Evolutionary conservation across 352 stramenopile species (phyloP).

Genomic region (Pythium sukuiense): DNA sequence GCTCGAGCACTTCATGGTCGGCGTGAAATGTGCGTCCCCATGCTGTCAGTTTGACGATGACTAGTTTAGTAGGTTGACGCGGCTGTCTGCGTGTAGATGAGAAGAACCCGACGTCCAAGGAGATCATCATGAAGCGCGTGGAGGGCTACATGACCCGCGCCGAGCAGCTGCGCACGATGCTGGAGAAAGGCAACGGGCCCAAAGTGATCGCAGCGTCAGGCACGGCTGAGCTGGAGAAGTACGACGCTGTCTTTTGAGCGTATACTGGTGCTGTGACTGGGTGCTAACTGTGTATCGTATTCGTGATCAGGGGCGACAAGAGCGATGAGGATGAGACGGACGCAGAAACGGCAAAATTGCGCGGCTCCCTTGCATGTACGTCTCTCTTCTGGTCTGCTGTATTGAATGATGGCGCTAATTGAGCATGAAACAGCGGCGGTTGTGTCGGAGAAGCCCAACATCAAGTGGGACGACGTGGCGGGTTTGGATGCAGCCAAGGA

Average conservation of each 20-base stretch:
- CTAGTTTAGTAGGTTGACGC: not conserved
- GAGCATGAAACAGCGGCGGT: conserved; percentile 58
- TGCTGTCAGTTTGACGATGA: too few species aligned
- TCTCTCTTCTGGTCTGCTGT: not conserved
- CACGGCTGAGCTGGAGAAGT: conserved; percentile 78
- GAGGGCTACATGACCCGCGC: conserved; percentile 90
- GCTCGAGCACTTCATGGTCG: conserved; percentile 89
- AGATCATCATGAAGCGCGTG: conserved; percentile 91
- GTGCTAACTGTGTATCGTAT: not conserved
- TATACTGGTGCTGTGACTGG: not conserved
- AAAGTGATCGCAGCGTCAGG: conserved; percentile 58
- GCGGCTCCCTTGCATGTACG: conserved; percentile 90
- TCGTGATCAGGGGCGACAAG: conserved; percentile 58
- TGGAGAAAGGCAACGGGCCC: conserved; percentile 60
- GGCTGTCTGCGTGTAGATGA: conserved; percentile 57
- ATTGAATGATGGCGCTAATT: not conserved
- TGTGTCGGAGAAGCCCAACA: conserved; percentile 91
- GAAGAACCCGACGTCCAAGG: conserved; percentile 89
- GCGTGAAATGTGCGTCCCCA: conserved; percentile 77
- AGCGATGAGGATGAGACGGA: conserved; percentile 92
- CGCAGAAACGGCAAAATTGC: conserved; percentile 95
- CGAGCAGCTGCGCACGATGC: conserved; percentile 82
- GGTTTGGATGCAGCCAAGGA: conserved; percentile 97
- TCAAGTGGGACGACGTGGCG: conserved; percentile 97
- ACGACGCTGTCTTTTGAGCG: conserved; percentile 2